Base-by-base conservation (phyloP, 352 stramenopile genomes). In the Globisporangium yorkense region DNA sequence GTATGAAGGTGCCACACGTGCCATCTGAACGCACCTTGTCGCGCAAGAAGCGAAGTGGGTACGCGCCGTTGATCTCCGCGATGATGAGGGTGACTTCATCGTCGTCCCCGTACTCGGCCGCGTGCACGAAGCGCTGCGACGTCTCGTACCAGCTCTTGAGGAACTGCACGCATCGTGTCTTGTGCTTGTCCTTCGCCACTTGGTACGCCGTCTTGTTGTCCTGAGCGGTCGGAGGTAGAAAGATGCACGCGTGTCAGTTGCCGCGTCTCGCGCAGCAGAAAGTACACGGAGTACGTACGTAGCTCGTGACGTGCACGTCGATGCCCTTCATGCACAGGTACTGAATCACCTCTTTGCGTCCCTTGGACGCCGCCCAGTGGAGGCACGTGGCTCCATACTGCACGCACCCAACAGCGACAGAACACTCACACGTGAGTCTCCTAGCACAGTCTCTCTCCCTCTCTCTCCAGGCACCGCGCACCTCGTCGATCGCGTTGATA, bases 161-260 rank as follows among this genome's bases (percentile, higher is more conserved):
- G 60, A 92, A 93, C 62, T 93, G 83, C 51, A 93, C 84, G 35
- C 81, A 92, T 50, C 89, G 86, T 50, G 87, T 80, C 70, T 92
- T 93, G 65, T 95, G 84, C 57, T 93, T 95, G 66, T 95, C 85
- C 58, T 93, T 95, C 20, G 85, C 85, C 37, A 95, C 72, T 55
- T 95, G 85, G 49, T 92, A 95, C 52, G 85, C 85, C 46, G 82
- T 95, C 61, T 91, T 92, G 66, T 95, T 95, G 57, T 95, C 85
- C 85, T 94, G 54, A 15, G 16, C 6, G 16, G 46, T 6, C 15
- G 2, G n/a, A 12, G 1, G 16, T 3, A 13, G 33, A 9, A 24
- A 10, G 24, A 35, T 27, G 29, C 45, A 27, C n/a, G 16, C 45
- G 45, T 18, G 43, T 27, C 43, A 29, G n/a, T 29, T 18, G 16